These are phyloP conservation scores for Clarireedia paspali DNA, from an alignment of 2,329 filamentous ascomycete genomes.

Conservation along the genomic window DNA sequence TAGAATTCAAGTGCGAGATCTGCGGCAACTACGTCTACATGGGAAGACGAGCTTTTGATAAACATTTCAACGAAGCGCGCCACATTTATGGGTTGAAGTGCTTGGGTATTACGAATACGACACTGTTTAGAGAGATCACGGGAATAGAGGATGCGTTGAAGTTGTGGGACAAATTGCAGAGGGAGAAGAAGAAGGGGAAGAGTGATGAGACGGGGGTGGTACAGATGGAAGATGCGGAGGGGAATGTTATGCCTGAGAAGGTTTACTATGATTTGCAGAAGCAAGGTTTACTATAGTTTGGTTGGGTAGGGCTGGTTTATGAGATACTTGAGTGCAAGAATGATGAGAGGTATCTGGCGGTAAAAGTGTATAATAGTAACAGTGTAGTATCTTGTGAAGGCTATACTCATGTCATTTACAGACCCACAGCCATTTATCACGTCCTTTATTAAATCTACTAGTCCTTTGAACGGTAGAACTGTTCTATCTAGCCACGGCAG, in stretches of 20 bases:
- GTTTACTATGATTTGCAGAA: slow-evolving; percentile 94
- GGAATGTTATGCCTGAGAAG: slow-evolving; percentile 98
- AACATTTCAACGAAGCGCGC: slow-evolving; percentile 91
- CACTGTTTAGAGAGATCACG: slow-evolving; percentile 88
- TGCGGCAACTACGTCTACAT: slow-evolving; percentile 99
- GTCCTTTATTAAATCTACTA: too few species aligned
- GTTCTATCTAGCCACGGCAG: too few species aligned
- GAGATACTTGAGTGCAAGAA: not conserved
- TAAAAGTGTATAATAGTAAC: too few species aligned
- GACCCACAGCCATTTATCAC: too few species aligned
- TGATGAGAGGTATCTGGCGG: not conserved
- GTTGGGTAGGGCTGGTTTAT: not conserved
- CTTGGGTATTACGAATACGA: slow-evolving; percentile 84
- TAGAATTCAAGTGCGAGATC: slow-evolving; percentile 92
- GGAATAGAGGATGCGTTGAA: slow-evolving; percentile 81
- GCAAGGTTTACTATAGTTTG: slow-evolving; percentile 65
- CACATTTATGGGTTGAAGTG: slow-evolving; percentile 94
- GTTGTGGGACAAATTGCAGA: slow-evolving; percentile 89
- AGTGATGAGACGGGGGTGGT: slow-evolving; percentile 76
- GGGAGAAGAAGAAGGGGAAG: slow-evolving; percentile 72
- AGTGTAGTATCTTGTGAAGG: too few species aligned
- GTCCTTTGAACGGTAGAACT: too few species aligned
- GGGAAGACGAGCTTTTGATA: slow-evolving; percentile 91
- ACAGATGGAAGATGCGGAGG: slow-evolving; percentile 96
- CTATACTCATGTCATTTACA: too few species aligned